Evolutionary conservation across 805 yeast genomes (phyloP), one percentile per base, ranked within the genome.

Genomic region (Spathaspora arborariae): DNA sequence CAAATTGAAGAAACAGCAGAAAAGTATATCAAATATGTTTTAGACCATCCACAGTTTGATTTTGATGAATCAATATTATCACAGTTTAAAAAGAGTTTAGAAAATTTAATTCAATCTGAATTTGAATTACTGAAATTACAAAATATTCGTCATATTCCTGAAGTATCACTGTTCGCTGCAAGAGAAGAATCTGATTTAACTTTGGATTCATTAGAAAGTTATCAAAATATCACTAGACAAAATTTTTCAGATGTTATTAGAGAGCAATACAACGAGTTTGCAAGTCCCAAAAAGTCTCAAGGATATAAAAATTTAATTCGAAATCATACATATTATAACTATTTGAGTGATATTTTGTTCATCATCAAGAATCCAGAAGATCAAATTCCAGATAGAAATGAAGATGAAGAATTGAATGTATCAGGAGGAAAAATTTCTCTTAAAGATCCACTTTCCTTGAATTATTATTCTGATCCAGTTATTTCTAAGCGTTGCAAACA

Each of bases 401-500:
- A 72, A 11, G 83, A 78, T 34, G 88, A 82, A 19, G 92, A 84
- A 19, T 40, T 86, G 26, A 78, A 74, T 37, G 75, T 86, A 5
- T 80, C 79, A 8, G 95, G 94, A 46, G 94, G 94, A 34, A 77
- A 67, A 33, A 68, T 87, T n/a, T 80, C 82, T 41, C 58, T 87
- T 47, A 74, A 70, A 20, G 89, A 91, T 58, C 92, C 92, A 0
- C 69, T 86, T 11, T 79, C 90, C 0, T 57, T 76, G 48, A 68
- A 73, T 44, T 60, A 68, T 38, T 84, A 78, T 60, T 67, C 61
- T 19, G 64, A 64, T 2, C 94, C 95, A 0, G 68, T 78, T 55
- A 74, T 67, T n/a, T 78, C 84, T 2, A 62, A 55, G 20, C 62
- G 58, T 24, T 87, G 95, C 63, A 68, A 70, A 0, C 95, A 87